These are phyloP conservation scores for Raddia guianensis DNA, from an alignment of 176 grass and related monocot species.

Conservation along the genomic window DNA sequence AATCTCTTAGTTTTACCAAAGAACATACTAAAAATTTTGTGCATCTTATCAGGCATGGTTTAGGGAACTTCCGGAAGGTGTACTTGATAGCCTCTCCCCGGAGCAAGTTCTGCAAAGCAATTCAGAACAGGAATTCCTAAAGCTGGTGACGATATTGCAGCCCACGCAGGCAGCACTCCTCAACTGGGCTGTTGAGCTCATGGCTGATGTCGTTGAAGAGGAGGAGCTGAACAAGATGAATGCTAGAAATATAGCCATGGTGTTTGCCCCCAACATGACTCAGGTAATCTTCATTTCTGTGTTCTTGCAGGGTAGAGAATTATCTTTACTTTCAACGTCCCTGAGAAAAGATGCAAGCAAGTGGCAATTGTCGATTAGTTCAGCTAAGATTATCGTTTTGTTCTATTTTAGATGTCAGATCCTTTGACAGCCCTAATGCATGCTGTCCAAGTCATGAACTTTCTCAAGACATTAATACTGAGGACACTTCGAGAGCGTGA, in stretches of 20 bases:
- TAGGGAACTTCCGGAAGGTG: constrained; percentile 93
- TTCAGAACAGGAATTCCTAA: constrained; percentile 81
- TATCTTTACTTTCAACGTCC: constrained; percentile 3
- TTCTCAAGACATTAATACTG: constrained; percentile 88
- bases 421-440: constrained; percentile 97
- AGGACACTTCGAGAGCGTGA: constrained; percentile 78
- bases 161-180: constrained; percentile 76
- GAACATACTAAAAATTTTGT: neutral
- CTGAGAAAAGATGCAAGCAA: neutral
- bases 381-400: constrained; percentile 23
- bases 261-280: constrained; percentile 97
- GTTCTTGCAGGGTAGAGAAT: constrained; percentile 8
- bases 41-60: constrained; percentile 72
- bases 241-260: constrained; percentile 93
- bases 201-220: constrained; percentile 88
- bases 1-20: neutral
- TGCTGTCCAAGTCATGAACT: constrained; percentile 98
- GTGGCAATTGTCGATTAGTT: neutral
- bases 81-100: constrained; percentile 75
- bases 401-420: constrained; percentile 89
- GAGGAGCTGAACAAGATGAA: constrained; percentile 97
- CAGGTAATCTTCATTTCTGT: constrained; percentile 52
- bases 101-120: constrained; percentile 82
- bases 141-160: constrained; percentile 62
- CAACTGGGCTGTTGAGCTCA: constrained; percentile 85